Evolutionary conservation across 2,329 filamentous ascomycete species (phyloP), one percentile per base, ranked within the genome.

Genomic region (Alternaria triticimaculans): DNA sequence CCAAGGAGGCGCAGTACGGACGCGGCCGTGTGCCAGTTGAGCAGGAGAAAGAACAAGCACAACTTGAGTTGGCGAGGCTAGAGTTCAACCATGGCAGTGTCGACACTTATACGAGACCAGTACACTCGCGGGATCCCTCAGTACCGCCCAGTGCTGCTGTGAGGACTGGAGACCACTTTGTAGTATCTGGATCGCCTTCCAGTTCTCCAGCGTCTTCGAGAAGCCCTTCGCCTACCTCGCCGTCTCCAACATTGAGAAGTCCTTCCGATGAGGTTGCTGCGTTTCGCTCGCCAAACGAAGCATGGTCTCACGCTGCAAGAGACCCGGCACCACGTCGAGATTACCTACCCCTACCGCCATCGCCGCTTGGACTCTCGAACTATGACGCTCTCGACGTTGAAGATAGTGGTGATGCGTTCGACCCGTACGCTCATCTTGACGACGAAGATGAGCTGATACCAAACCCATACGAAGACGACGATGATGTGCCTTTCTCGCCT

Each of bases 361-460:
- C 79, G 2, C 80, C 81, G 2, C 72, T 82, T 10, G 77, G 80
- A 4, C 69, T 82, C 2, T 81, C 77, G n/a, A 82, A 82, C 62
- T 83, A 83, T 66, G 82, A 82, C 60, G 78, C 78, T 10, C 74
- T 83, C 25, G 81, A 83, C 54, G 56, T 73, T 3, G 80, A 82
- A 41, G 37, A 41, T 41, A 18, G n/a, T 44, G 79, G 79, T 20
- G 71, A 75, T 20, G 60, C 70, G 8, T 65, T 69, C 0, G 71
- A 78, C 55, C 67, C 63, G 5, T 79, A 80, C 54, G 63, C 72
- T 6, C 70, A 76, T 51, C 50, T 78, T 1, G 77, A 80, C 50
- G 75, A 76, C 12, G 74, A 75, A 11, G 73, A 73, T 6, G 72
- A 75, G 23, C 30, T 14, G 15, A 37, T 61, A 6, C 53, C 44